Base-by-base conservation (phyloP, 2,329 filamentous ascomycete genomes). In the Thielaviopsis cerberus region DNA sequence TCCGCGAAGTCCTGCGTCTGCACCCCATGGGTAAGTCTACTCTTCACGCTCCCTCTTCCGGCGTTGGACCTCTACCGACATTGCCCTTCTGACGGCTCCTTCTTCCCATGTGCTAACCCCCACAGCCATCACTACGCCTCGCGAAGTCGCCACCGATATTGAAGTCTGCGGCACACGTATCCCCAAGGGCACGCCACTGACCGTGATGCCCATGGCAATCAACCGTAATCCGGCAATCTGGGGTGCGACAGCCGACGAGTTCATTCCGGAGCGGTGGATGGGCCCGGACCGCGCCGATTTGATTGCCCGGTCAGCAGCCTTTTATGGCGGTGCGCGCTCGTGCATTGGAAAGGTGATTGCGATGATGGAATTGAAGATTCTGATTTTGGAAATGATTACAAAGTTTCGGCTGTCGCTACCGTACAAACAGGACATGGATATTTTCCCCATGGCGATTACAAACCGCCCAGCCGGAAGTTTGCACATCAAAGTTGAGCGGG, bases 1-100 rank as follows among this genome's bases (percentile, higher is more conserved):
- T 68, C 63, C 72, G 66, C 60, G 74, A 76, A 62, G 67, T 71
- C 0, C 62, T 76, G 10, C 69, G 74, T 0, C 65, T 71, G 22
- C 70, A 69, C 60, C 64, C 70, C 3, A 72, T 73, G 1, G 63
- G 66, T 65, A 60, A 61, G 64, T 50, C 34, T 15, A 1, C 0
- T 52, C 55, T 25, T 20, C 10, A 22, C 25, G 4, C 11, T 27
- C 30, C 7, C 37, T n/a, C 41, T 4, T 48, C 20, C 11, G 22
- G 8, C n/a, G n/a, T n/a, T n/a, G n/a, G n/a, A n/a, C n/a, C n/a
- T n/a, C n/a, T n/a, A n/a, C n/a, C n/a, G n/a, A n/a, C n/a, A n/a
- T n/a, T n/a, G n/a, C n/a, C n/a, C n/a, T n/a, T n/a, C n/a, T n/a
- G n/a, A n/a, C n/a, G n/a, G 4, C 11, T 27, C 30, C 7, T 30